These are phyloP conservation scores for Suillus placidus DNA, from an alignment of 768 basidiomycete species.

Conservation along the genomic window DNA sequence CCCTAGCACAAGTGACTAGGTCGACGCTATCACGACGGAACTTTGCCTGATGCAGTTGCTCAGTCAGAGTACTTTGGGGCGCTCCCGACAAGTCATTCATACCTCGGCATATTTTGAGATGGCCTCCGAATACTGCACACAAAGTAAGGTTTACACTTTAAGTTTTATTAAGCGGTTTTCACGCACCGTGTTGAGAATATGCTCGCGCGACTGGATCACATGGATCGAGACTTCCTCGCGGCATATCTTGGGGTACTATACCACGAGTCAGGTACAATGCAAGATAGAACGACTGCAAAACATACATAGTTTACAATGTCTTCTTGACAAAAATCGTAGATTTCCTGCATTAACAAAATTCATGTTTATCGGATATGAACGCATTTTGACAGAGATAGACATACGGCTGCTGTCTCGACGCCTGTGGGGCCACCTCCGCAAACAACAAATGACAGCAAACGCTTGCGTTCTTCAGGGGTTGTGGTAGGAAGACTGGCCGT, in stretches of 20 bases:
- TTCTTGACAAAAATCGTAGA: conserved; percentile 96
- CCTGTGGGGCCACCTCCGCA: conserved; percentile 97
- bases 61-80: background rate
- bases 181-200: conserved; percentile 91
- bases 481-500: conserved; percentile 87
- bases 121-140: conserved; percentile 81
- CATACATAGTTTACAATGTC: conserved; percentile 91
- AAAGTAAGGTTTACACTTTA: background rate
- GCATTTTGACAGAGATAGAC: conserved; percentile 22
- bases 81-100: conserved; percentile 11
- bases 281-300: conserved; percentile 12
- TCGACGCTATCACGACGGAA: conserved; percentile 83
- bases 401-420: conserved; percentile 87
- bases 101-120: conserved; percentile 97
- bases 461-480: conserved; percentile 80
- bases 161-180: background rate
- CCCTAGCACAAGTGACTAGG: conserved; percentile 87
- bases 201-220: conserved; percentile 91
- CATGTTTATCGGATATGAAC: background rate
- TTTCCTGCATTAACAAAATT: conserved; percentile 54
- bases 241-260: conserved; percentile 85
- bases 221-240: conserved; percentile 87
- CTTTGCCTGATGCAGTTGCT: conserved; percentile 51
- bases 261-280: background rate
- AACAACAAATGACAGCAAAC: conserved; percentile 87